Base-by-base conservation (phyloP, 2,329 filamentous ascomycete species). In the Aspergillus novofumigatus region DNA sequence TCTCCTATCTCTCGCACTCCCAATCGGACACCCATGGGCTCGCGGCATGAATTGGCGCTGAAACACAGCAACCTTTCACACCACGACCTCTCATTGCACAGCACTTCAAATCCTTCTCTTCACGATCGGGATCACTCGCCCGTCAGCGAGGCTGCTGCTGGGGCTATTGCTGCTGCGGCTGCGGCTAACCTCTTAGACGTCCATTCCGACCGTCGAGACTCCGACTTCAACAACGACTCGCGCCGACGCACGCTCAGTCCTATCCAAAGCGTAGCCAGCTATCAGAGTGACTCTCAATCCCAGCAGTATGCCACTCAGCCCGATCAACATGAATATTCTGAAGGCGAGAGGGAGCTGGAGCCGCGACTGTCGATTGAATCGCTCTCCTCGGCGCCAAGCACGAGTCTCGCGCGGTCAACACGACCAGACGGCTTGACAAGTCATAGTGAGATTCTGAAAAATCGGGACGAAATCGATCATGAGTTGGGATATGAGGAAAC, bases 231-330 rank as follows among this genome's bases (percentile, higher is more conserved):
- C 48, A 87, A 90, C 61, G 83, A 87, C 65, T 81, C 85, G 10
- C 85, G 88, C 63, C 82, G 85, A 53, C 87, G 90, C 45, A 88
- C 86, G 10, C 76, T 95, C 51, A 97, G 92, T 69, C 93, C 93
- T 0, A 92, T 96, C 58, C 92, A 94, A 64, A 97, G 92, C 66
- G 90, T 96, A 17, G 93, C 91, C 10, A 94, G 92, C 60, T 93
- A 92, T 67, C 88, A 85, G 3, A 86, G 92, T 66, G 85, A 86
- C 49, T 85, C 85, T 53, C 86, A 80, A 65, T 82, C 86, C 59
- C 80, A 81, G 35, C 83, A 83, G 65, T 83, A 83, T 51, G 81
- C 87, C 57, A 84, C 80, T 11, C 62, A 65, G 56, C 75, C 82
- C 32, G 81, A 81, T 48, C 80, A 71, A n/a, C 77, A 75, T 59